Evolutionary conservation across 176 grass and related monocot species (phyloP).

Genomic region (Microstegium vimineum): DNA sequence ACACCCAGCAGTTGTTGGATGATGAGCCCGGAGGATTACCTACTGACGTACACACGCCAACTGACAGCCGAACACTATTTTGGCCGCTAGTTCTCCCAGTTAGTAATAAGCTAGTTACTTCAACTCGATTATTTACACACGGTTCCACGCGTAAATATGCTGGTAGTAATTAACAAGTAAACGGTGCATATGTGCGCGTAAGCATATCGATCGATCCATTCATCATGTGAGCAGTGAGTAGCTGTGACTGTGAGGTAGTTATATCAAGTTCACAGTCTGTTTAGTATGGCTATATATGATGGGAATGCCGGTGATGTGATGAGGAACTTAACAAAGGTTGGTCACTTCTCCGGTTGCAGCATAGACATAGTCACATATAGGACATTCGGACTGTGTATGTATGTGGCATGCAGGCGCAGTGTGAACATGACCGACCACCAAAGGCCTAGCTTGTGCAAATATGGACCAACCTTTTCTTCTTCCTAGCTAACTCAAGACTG

Average conservation of each 20-base stretch:
- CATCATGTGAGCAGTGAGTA: background rate
- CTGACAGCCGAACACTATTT: no score
- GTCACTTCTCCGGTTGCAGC: background rate
- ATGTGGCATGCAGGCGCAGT: background rate
- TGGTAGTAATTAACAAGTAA: no score
- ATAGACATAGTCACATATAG: background rate
- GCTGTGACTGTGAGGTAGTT: background rate
- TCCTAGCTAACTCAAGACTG: constrained; percentile 9
- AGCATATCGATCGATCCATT: no score
- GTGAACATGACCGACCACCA: background rate
- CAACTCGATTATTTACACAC: no score
- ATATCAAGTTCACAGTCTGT: background rate
- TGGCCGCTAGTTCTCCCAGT: no score
- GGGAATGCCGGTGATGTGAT: background rate
- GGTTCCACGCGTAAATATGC: no score
- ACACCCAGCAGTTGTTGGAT: no score
- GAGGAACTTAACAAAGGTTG: background rate
- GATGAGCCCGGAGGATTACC: no score
- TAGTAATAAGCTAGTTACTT: no score
- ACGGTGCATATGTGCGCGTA: no score
- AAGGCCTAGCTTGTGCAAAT: background rate
- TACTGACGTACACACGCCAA: no score
- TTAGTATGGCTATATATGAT: background rate
- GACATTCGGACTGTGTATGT: background rate
- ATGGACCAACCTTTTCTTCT: constrained; percentile 35